Base-by-base conservation (phyloP, 176 grass and related monocot genomes). In the Avena sativa region DNA sequence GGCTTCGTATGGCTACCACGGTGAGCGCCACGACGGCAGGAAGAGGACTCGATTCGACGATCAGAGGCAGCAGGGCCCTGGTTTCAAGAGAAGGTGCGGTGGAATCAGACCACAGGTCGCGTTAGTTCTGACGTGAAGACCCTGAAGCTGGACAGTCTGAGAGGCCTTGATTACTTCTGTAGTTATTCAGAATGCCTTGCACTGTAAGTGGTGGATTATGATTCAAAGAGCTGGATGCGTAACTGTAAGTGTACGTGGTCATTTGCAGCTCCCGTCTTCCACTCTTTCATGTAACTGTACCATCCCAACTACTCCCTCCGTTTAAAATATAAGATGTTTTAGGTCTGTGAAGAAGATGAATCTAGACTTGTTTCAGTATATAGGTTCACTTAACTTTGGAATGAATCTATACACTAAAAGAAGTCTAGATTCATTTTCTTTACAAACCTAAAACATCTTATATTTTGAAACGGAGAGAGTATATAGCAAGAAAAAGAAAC, bases 31-130 rank as follows among this genome's bases (percentile, higher is more conserved):
- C 21, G 60, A 48, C 9, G 50, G 63, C 8, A 70, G 60, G 61
- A 83, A 88, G 80, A 83, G 72, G 80, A 58, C 25, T 25, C 59
- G 15, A 0, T 4, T 1, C 5, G 71, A 65, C 11, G 13, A 71
- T 21, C 38, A 9, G 2, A 58, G 51, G 60, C 60, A 63, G 60
- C 60, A 63, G 8, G 60, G 26, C 60, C 60, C 21, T 26, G 3
- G 60, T 12, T 59, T 79, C 64, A 79, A 86, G 84, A 86, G 65
- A 20, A 80, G 76, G 28, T 49, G 68, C 36, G 20, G 50, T 1
- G 38, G 74, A n/a, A 57, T 50, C 50, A 63, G 60, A 63, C 26
- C 60, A 26, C 60, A 63, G 60, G 60, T 63, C 10, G 60, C 60
- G 21, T 5, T 63, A 63, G 60, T 63, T 12, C 60, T 63, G 21